These are phyloP conservation scores for Alternaria ethzedia DNA, from an alignment of 2,329 filamentous ascomycete species.

Conservation along the genomic window DNA sequence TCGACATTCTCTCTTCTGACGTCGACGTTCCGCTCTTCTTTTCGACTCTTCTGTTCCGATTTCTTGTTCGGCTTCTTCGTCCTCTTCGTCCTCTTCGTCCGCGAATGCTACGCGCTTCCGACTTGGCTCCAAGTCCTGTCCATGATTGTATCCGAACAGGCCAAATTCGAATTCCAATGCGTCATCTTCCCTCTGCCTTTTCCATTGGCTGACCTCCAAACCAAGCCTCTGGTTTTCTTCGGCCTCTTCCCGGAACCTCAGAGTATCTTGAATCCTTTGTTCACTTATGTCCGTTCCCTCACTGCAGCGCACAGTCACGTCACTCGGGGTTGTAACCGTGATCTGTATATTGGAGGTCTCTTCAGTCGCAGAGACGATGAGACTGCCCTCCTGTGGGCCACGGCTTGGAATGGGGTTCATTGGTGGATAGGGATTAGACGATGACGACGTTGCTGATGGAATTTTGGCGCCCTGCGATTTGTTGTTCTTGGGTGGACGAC, in stretches of 20 bases:
- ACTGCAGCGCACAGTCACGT: neutral
- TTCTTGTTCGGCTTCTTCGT: neutral
- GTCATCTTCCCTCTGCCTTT: neutral
- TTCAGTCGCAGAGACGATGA: neutral
- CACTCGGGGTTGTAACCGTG: fast-evolving
- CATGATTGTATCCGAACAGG: neutral
- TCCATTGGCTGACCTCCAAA: neutral
- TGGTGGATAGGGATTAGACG: neutral
- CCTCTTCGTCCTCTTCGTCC: neutral
- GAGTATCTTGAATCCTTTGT: neutral
- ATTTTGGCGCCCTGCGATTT: neutral
- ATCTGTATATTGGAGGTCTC: neutral
- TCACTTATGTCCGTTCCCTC: neutral
- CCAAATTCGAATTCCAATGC: neutral
- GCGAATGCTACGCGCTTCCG: neutral
- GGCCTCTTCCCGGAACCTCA: neutral
- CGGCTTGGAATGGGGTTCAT: neutral
- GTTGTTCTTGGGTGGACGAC: neutral
- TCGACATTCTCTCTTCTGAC: neutral
- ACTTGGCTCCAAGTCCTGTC: neutral
- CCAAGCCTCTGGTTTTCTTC: neutral
- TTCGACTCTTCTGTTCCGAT: neutral
- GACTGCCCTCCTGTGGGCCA: neutral
- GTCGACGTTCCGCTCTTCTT: neutral
- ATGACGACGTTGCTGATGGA: neutral